Evolutionary conservation across 805 yeast genomes (phyloP), one percentile per base, ranked within the genome.

Genomic region (Yarrowia divulgata): DNA sequence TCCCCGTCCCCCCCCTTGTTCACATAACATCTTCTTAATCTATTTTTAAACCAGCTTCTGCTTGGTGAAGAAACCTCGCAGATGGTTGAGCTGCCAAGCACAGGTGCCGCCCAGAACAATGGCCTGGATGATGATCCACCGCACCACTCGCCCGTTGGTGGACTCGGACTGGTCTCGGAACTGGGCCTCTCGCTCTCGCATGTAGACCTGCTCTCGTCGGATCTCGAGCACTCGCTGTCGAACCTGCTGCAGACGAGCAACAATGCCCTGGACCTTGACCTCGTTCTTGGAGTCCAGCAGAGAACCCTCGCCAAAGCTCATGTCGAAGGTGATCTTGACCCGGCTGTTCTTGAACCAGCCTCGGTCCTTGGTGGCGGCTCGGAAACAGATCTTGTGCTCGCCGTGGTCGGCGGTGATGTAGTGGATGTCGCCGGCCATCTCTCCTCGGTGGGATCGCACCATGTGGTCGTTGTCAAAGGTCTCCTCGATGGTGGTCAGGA

Each of bases 381-480:
- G 87, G 78, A 93, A 81, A 80, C 98, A 93, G 74, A 93, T 84
- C 74, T 84, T 84, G 82, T 93, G 97, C 77, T 90, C 96, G 46
- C 97, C 97, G 12, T 89, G 81, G 68, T 90, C 97, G 57, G 87
- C 80, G 0, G 97, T 90, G 13, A 93, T 89, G 81, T 91, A 93
- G 39, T 93, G 84, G 78, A 91, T 90, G 71, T 88, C 88, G 16
- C 92, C 90, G 48, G 77, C 79, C 13, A 90, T 80, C 2, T 83
- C 73, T 35, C 88, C 86, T 74, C 83, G 86, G 77, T 91, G 97
- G 70, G 83, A 78, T 45, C 88, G 88, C 34, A 92, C 97, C 70
- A 88, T 83, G 78, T 93, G 94, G 78, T 90, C 85, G 76, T 88
- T 87, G 79, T 92, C 97, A 75, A 93, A 93, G 3, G 90, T 85